Evolutionary conservation across 2,329 filamentous ascomycete genomes (phyloP).

Genomic region (Teratosphaeria destructans): DNA sequence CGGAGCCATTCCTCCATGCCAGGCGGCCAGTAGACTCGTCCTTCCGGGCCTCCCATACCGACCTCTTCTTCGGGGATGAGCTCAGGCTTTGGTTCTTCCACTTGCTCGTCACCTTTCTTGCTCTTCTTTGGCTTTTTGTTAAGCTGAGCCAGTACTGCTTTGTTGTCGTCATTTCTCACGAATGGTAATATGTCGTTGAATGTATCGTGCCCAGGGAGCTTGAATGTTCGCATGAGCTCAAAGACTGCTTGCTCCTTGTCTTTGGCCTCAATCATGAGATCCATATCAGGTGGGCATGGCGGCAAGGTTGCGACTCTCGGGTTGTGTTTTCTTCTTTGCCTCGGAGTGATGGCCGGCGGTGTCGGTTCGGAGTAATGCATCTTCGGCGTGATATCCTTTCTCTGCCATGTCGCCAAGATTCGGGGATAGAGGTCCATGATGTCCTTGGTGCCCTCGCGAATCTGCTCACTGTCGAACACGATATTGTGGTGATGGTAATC

Average conservation of each 20-base stretch:
- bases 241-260: conserved; percentile 97
- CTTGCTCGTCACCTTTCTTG: conserved; percentile 15
- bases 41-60: conserved; percentile 74
- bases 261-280: conserved; percentile 98
- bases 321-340: conserved; percentile 75
- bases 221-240: conserved; percentile 81
- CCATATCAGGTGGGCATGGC: conserved; percentile 73
- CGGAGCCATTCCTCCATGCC: conserved; percentile 86
- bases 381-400: conserved; percentile 80
- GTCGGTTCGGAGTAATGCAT: conserved; percentile 92
- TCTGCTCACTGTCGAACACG: conserved; percentile 59
- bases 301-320: conserved; percentile 69
- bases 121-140: conserved; percentile 31
- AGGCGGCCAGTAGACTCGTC: conserved; percentile 80
- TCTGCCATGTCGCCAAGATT: conserved; percentile 73
- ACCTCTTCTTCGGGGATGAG: conserved; percentile 57
- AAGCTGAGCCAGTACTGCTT: conserved; percentile 28
- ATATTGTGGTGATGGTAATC: conserved; percentile 97
- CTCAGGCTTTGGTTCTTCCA: conserved; percentile 24
- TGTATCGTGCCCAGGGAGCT: conserved; percentile 64
- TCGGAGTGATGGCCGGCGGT: conserved; percentile 62
- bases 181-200: conserved; percentile 72
- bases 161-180: conserved; percentile 66
- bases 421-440: conserved; percentile 64
- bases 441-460: conserved; percentile 76